Evolutionary conservation across 257 asterid genomes (phyloP), one percentile per base, ranked within the genome.

Genomic region (Leptodermis oblonga): DNA sequence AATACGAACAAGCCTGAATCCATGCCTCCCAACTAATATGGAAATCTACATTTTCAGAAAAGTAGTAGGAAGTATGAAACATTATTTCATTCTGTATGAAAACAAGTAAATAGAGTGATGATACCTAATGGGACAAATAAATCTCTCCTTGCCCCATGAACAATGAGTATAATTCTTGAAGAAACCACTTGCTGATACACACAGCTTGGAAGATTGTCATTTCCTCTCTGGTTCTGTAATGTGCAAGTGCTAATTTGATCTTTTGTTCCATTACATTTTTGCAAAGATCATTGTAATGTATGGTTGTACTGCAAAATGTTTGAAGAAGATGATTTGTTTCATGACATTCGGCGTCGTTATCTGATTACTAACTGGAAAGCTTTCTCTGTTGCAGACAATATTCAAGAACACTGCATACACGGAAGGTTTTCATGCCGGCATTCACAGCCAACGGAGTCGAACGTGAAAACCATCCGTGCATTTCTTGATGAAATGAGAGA

Each of bases 331-430:
- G 17, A 45, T 20, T 17, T 33, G n/a, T 10, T 36, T 58, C 23
- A 28, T 52, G 18, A 13, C 45, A 54, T 53, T 54, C 63, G 3
- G 15, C 28, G 7, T 33, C 28, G 22, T 34, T 37, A 52, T 70
- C 7, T 45, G 5, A 26, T 18, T 33, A 43, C 17, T 73, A 45
- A 46, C 45, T 45, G 20, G 33, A 41, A 30, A 31, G 67, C 14
- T 36, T 66, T 66, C 6, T 73, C 58, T 23, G 22, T 70, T 73
- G 85, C 95, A 88, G 96, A 84, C 80, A 10, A 82, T 82, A 13
- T 87, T 86, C 84, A 91, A 89, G 95, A 89, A 89, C 80, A 77
- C 77, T 23, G 95, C 96, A 23, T 91, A 87, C 68, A 79, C 96
- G n/a, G 96, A 89, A 83, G 97, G 97, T 60, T 91, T 89, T 73